These are phyloP conservation scores for Ambrosia trifida DNA, from an alignment of 129 eudicot genomes.

Conservation along the genomic window DNA sequence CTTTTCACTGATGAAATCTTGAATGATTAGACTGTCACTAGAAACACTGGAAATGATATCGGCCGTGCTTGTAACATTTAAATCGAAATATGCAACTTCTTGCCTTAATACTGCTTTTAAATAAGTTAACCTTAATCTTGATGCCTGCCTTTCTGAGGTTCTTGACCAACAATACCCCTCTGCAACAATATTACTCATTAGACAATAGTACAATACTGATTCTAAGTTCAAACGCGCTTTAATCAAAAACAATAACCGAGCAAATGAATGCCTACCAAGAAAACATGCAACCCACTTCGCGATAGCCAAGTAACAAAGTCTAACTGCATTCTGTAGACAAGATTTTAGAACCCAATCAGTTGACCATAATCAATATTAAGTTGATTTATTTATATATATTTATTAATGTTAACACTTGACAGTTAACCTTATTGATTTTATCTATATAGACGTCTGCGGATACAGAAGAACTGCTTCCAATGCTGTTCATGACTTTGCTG, in stretches of 20 bases:
- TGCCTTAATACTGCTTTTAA: constrained; percentile 56
- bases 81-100: constrained; percentile 53
- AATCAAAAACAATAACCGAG: not conserved
- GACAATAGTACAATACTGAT: not conserved
- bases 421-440: constrained; percentile 48
- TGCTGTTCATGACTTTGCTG: constrained; percentile 17
- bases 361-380: not conserved
- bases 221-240: not conserved
- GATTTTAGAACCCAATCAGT: not conserved
- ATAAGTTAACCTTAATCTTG: constrained; percentile 47
- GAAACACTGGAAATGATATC: constrained; percentile 52
- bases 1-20: constrained; percentile 57
- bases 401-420: too few species aligned
- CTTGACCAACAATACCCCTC: constrained; percentile 62
- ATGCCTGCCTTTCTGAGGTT: constrained; percentile 56
- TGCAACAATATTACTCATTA: constrained; percentile 17
- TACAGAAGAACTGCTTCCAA: constrained; percentile 45
- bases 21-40: constrained; percentile 48
- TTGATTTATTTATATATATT: too few species aligned
- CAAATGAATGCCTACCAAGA: constrained; percentile 38
- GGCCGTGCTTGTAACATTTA: constrained; percentile 43
- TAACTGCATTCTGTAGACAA: constrained; percentile 43
- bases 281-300: constrained; percentile 55
- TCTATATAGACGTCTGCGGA: constrained; percentile 23
- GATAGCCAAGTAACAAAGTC: constrained; percentile 47